Percentiles rank a stretch among this genome's conserved stretches.
Evolutionary conservation across 169 alveolate species (phyloP).

Genomic region (Perkinsus olseni): DNA sequence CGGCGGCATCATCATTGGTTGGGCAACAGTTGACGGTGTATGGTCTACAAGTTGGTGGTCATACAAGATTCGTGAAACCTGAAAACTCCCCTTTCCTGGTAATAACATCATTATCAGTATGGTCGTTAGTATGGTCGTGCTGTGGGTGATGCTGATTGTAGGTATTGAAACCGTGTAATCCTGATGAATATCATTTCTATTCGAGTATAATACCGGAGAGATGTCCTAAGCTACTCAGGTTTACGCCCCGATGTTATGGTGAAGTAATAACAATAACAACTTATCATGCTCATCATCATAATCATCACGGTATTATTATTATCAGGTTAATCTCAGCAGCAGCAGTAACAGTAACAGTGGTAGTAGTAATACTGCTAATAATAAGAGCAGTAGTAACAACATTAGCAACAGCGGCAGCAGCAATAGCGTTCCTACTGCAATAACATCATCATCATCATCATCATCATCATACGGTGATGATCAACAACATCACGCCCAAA

Average conservation of each 20-base stretch:
- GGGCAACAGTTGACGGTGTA: background rate
- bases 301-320: background rate
- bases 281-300: background rate
- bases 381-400: background rate
- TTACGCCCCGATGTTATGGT: background rate
- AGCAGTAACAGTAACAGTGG: background rate
- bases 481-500: too few relatives aligned
- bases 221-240: background rate
- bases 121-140: background rate
- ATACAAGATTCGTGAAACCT: background rate
- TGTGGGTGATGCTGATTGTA: background rate
- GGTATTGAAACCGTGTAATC: background rate
- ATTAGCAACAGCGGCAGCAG: background rate
- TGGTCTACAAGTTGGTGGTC: background rate
- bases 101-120: background rate
- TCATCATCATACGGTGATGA: too few relatives aligned
- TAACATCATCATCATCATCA: too few relatives aligned
- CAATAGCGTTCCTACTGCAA: too few relatives aligned
- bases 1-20: background rate
- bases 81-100: background rate
- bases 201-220: background rate
- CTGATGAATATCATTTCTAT: background rate
- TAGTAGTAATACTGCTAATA: too few relatives aligned
- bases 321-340: background rate
- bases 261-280: background rate